phyloP scores from a whole-genome alignment of 2,329 filamentous ascomycete species.

The Periconia macrospinosa region DNA sequence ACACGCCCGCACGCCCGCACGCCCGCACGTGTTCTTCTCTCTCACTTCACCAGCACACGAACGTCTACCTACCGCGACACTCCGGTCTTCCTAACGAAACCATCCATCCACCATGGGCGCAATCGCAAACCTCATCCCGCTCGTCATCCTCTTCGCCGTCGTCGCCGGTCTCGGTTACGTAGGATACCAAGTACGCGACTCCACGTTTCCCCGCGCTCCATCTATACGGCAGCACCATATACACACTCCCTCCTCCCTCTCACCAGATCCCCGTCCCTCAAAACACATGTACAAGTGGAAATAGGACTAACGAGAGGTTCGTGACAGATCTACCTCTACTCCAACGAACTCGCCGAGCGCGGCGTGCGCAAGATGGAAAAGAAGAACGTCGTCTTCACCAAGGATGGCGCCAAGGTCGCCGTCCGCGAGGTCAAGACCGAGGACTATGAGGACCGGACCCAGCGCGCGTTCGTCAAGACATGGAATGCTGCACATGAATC shows the following conservation, averaged over 20 bases:
- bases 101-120: constrained; percentile 38
- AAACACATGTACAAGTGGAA: neutral
- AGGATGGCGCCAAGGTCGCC: constrained; percentile 72
- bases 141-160: constrained; percentile 64
- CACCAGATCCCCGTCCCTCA: neutral
- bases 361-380: constrained; percentile 72
- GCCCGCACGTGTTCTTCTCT: neutral
- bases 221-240: neutral
- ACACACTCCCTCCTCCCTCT: neutral
- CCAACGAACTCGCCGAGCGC: constrained; percentile 65
- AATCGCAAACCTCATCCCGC: constrained; percentile 61
- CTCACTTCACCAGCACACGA: neutral
- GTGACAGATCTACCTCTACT: constrained; percentile 64
- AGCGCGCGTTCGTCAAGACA: constrained; percentile 59
- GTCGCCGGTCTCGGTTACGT: constrained; percentile 64
- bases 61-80: neutral
- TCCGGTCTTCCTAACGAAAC: too few relatives aligned
- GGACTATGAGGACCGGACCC: constrained; percentile 73
- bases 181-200: constrained; percentile 60
- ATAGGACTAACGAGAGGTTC: constrained; percentile 2
- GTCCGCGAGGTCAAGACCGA: constrained; percentile 70
- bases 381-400: constrained; percentile 75
- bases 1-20: neutral
- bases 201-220: neutral
- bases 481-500: constrained; percentile 46